Evolutionary conservation across 768 basidiomycete species (phyloP), one percentile per base, ranked within the genome.

Genomic region (Cyclocybe cylindracea): DNA sequence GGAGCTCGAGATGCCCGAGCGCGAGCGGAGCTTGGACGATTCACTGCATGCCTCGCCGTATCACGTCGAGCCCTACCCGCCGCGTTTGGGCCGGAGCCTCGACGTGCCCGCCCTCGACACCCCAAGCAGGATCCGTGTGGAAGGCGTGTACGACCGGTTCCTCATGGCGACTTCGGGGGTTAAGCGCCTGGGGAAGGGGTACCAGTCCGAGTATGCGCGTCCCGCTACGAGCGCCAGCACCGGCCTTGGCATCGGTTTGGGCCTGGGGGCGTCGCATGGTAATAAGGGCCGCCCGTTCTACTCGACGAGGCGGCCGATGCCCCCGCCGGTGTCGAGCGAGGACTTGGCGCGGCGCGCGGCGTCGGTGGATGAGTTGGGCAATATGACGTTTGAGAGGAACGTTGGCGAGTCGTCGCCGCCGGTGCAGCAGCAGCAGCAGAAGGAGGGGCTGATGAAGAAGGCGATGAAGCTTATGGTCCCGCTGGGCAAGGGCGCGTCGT

Each of bases 91-190:
- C 1, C 64, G 62, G 14, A 72, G 71, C 33, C 63, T 67, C 9
- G 68, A 70, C 7, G 59, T 61, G 4, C 56, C 62, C 14, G 61
- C 78, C 8, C 74, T 71, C 4, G 82, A 85, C 51, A 78, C 85
- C 0, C 85, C 86, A 0, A 77, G 77, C 50, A 80, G 72, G 51
- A 83, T 78, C 38, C 81, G 78, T 41, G 61, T 88, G 24, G 89
- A 91, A 70, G 82, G 82, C 49, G 86, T 87, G 13, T 93, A 92
- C 54, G 91, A 93, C 58, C 82, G 86, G 38, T 86, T 91, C 72
- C 74, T 92, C 29, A 88, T 91, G 86, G 85, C 89, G 9, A 89
- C 87, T 1, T 81, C 85, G 2, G 86, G 87, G 24, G 89, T 93
- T 37, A 91, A 85, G 62, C 87, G 89, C 29, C 70, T 87, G 7